Percentiles rank a stretch among this genome's conserved stretches.
Evolutionary conservation across 2,329 filamentous ascomycete species (phyloP).

Genomic region (Curvularia eragrostidis): DNA sequence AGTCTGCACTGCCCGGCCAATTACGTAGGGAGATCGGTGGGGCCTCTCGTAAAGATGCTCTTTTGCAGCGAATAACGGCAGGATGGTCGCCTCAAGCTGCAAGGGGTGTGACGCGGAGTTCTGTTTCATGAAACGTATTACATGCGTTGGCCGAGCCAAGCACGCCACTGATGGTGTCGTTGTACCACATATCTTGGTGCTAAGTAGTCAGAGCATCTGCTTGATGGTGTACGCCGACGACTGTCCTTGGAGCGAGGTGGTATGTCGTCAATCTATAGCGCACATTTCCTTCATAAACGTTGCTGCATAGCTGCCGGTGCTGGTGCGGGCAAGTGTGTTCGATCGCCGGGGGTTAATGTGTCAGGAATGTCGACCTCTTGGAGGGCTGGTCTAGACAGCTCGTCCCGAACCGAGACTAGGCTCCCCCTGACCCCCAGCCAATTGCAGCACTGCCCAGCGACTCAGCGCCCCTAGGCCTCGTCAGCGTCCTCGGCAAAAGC

Average conservation of each 20-base stretch:
- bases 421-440: conserved; percentile 23
- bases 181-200: too few species aligned
- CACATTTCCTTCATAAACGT: neutral
- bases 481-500: conserved; percentile 19
- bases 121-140: conserved; percentile 42
- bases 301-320: conserved; percentile 1
- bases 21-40: conserved; percentile 23
- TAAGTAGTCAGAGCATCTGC: conserved; percentile 13
- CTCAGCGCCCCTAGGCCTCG: conserved; percentile 23
- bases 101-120: conserved; percentile 24
- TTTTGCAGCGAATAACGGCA: conserved; percentile 25
- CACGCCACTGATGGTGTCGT: conserved; percentile 11
- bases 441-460: conserved; percentile 17
- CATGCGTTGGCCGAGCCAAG: conserved; percentile 24
- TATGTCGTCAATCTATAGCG: neutral
- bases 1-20: conserved; percentile 32
- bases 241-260: neutral
- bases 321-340: conserved; percentile 14
- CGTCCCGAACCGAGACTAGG: conserved; percentile 36
- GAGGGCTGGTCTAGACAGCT: conserved; percentile 26
- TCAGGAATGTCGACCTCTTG: conserved; percentile 26
- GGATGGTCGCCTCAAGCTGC: conserved; percentile 27
- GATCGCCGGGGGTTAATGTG: conserved; percentile 19
- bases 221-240: neutral
- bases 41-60: conserved; percentile 11